Conservation (phyloP, 2,329 filamentous ascomycete species). For the Metarhizium humberi region DNA sequence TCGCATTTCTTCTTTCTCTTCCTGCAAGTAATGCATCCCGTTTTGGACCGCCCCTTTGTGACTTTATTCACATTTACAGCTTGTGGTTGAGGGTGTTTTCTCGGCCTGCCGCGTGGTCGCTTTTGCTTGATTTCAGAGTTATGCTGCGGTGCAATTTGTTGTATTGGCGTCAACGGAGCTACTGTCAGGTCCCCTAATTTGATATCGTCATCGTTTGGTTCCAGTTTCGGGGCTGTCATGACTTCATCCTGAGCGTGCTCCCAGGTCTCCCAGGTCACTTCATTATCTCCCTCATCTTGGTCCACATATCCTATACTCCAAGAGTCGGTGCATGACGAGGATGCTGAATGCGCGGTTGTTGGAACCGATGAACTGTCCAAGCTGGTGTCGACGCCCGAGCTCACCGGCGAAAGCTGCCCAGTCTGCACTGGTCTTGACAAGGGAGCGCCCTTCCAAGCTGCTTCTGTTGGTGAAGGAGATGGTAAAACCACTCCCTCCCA, state of each 20-base stretch:
- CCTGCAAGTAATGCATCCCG: slow-evolving; percentile 58
- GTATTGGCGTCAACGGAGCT: slow-evolving; percentile 18
- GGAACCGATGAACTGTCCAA: slow-evolving; percentile 30
- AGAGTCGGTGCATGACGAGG: slow-evolving; percentile 36
- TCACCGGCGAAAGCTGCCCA: slow-evolving; percentile 44
- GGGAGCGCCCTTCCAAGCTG: slow-evolving; percentile 17
- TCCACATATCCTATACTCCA: slow-evolving; percentile 34
- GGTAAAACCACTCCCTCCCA: slow-evolving; percentile 17
- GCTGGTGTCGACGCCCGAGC: slow-evolving; percentile 36
- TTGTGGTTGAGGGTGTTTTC: slow-evolving; percentile 65
- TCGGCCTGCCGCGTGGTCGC: slow-evolving; percentile 67
- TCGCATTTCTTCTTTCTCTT: slow-evolving; percentile 67
- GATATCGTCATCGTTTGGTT: slow-evolving; percentile 47
- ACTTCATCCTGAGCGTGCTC: slow-evolving; percentile 36
- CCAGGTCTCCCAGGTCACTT: slow-evolving; percentile 41
- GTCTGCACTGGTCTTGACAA: slow-evolving; percentile 24
- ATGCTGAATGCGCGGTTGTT: slow-evolving; percentile 34
- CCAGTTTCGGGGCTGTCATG: slow-evolving; percentile 43
- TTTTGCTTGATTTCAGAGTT: slow-evolving; percentile 37
- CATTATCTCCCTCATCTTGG: slow-evolving; percentile 28
- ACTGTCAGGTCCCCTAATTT: slow-evolving; percentile 43
- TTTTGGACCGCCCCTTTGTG: slow-evolving; percentile 67
- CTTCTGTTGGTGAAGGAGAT: slow-evolving; percentile 23
- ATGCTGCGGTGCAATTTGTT: slow-evolving; percentile 11
- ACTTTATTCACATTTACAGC: slow-evolving; percentile 54